Percentiles rank a stretch among this genome's conserved stretches.
These are phyloP conservation scores for Ustilago loliicola DNA, from an alignment of 1,284 basidiomycete genomes.

Conservation along the genomic window DNA sequence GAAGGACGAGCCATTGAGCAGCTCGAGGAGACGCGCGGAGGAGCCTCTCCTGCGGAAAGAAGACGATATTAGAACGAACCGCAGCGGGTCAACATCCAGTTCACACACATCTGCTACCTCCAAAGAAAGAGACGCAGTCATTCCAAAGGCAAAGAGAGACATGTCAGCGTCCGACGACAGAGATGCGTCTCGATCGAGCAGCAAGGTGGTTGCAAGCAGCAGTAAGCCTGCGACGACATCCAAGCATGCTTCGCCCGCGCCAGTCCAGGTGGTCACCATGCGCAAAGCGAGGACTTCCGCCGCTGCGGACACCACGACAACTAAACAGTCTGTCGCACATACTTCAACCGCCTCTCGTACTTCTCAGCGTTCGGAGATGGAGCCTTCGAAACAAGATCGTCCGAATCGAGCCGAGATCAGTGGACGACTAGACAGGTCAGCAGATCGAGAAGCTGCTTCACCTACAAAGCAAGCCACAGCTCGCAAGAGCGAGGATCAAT, in stretches of 20 bases:
- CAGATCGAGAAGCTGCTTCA: slow-evolving; percentile 2
- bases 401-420: not conserved
- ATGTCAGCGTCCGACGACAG: not conserved
- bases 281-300: slow-evolving; percentile 22
- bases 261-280: slow-evolving; percentile 35
- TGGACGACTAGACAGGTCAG: not conserved
- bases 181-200: not conserved
- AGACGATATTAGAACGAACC: not conserved
- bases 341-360: not conserved
- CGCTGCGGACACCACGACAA: not conserved
- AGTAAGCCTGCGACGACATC: not conserved
- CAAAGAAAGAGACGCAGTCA: not conserved
- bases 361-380: not conserved
- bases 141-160: not conserved
- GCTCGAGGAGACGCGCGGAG: not conserved
- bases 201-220: not conserved
- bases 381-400: not conserved
- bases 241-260: slow-evolving; percentile 6
- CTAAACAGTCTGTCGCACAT: not conserved
- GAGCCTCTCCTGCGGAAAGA: not conserved
- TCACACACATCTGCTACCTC: not conserved
- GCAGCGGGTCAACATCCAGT: not conserved
- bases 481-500: slow-evolving; percentile 13
- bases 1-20: not conserved
- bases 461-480: slow-evolving; percentile 9